phyloP scores from a whole-genome alignment of 345 rosid species.

The Melastoma malabathricum region DNA sequence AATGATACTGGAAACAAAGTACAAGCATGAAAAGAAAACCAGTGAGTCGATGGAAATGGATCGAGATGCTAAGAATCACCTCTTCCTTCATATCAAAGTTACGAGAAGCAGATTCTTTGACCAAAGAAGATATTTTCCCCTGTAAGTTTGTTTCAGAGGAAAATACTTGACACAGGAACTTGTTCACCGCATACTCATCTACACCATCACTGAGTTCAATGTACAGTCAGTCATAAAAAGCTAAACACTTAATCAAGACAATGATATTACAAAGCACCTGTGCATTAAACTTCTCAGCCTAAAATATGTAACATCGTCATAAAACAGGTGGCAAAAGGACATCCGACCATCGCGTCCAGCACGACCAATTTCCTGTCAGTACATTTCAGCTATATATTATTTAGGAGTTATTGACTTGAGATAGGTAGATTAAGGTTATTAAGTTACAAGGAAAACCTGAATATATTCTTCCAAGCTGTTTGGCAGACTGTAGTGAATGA shows the following conservation, averaged over 20 bases:
- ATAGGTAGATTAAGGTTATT: constrained; percentile 6
- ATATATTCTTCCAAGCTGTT: constrained; percentile 98
- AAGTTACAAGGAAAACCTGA: constrained; percentile 45
- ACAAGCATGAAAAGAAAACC: too few relatives aligned
- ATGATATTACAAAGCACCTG: constrained; percentile 35
- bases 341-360: constrained; percentile 91
- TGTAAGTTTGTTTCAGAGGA: constrained; percentile 22
- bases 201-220: constrained; percentile 70
- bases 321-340: constrained; percentile 79
- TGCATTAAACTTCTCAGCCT: constrained; percentile 85
- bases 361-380: constrained; percentile 74
- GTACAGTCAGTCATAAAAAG: background rate
- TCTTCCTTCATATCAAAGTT: constrained; percentile 89
- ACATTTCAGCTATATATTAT: constrained; percentile 9
- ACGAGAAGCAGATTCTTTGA: constrained; percentile 64
- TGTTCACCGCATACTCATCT: constrained; percentile 81
- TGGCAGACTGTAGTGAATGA: constrained; percentile 86
- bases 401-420: constrained; percentile 6
- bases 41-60: too few relatives aligned
- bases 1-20: too few relatives aligned
- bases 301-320: constrained; percentile 56
- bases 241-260: background rate
- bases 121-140: constrained; percentile 47
- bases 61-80: constrained; percentile 21
- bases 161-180: constrained; percentile 67